Conservation (phyloP, 1,284 basidiomycete genomes). For the Ceratobasidium sp. region DNA sequence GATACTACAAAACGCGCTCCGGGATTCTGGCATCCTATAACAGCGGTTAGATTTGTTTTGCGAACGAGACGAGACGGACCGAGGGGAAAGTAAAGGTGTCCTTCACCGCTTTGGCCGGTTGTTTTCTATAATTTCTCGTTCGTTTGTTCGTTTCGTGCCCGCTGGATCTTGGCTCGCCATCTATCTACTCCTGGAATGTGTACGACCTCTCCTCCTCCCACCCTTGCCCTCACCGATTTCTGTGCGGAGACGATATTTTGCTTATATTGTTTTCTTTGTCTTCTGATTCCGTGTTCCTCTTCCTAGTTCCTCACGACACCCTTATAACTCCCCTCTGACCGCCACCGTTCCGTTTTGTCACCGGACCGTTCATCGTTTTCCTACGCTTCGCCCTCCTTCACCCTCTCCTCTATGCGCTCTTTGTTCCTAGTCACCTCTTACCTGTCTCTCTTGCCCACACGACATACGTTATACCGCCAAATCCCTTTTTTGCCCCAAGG, state of each 20-base stretch:
- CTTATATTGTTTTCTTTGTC: neutral
- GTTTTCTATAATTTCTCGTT: neutral
- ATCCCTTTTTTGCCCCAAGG: slow-evolving; percentile 6
- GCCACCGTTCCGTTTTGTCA: too few relatives aligned
- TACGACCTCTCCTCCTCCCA: neutral
- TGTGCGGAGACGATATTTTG: neutral
- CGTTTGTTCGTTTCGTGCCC: neutral
- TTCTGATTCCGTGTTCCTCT: neutral
- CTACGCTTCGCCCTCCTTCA: neutral
- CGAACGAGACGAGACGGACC: neutral
- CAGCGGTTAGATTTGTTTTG: neutral
- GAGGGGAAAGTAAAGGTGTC: neutral
- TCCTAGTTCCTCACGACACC: neutral
- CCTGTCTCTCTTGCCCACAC: neutral
- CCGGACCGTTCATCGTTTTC: neutral
- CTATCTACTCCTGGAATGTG: neutral
- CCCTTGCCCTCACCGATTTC: neutral
- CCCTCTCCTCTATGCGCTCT: neutral
- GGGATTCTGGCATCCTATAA: slow-evolving; percentile 81
- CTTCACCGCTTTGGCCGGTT: neutral
- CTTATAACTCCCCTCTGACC: neutral
- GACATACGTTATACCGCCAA: slow-evolving; percentile 20
- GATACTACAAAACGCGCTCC: slow-evolving; percentile 89
- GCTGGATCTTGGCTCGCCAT: slow-evolving; percentile 3
- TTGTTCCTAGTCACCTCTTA: neutral